Evolutionary conservation across 2,329 filamentous ascomycete genomes (phyloP).

Genomic region (Xylariaceae sp.): DNA sequence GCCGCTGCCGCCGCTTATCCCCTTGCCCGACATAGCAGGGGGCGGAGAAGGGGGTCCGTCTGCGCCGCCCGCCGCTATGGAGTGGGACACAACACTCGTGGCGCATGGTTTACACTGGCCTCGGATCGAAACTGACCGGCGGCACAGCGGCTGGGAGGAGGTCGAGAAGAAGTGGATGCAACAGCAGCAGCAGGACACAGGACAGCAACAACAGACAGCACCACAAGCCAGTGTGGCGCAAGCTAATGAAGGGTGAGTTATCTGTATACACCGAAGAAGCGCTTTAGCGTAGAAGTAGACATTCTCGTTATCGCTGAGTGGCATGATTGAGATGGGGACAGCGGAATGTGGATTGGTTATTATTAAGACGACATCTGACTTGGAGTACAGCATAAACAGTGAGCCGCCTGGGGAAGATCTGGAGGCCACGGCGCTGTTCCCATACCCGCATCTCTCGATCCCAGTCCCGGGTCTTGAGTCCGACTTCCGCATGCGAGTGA

Average conservation of each 20-base stretch:
- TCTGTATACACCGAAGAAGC: too few relatives aligned
- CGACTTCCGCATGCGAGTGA: constrained; percentile 41
- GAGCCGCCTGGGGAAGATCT: constrained; percentile 11
- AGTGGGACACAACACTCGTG: constrained; percentile 38
- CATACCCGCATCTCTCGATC: constrained; percentile 36
- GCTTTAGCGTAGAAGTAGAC: too few relatives aligned
- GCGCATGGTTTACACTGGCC: constrained; percentile 25
- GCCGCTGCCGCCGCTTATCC: constrained; percentile 14
- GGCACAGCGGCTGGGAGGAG: constrained; percentile 39
- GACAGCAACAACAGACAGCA: background rate
- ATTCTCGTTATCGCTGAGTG: background rate
- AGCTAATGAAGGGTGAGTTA: constrained; percentile 7
- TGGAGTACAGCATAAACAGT: constrained; percentile 9
- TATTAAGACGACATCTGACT: too few relatives aligned
- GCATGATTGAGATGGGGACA: background rate
- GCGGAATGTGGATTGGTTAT: too few relatives aligned
- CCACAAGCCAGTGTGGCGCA: background rate
- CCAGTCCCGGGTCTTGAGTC: constrained; percentile 36
- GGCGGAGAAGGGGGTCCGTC: background rate
- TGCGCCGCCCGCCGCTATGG: constrained; percentile 19
- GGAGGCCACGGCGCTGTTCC: constrained; percentile 28
- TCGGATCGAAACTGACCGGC: constrained; percentile 28
- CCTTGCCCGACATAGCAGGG: background rate
- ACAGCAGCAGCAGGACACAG: constrained; percentile 12
- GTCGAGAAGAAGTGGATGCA: constrained; percentile 36